A percentile compares a stretch with the other conserved stretches of the same genome.
These are phyloP conservation scores for Erysimum pusillum DNA, from an alignment of 441 rosid species.

Conservation along the genomic window DNA sequence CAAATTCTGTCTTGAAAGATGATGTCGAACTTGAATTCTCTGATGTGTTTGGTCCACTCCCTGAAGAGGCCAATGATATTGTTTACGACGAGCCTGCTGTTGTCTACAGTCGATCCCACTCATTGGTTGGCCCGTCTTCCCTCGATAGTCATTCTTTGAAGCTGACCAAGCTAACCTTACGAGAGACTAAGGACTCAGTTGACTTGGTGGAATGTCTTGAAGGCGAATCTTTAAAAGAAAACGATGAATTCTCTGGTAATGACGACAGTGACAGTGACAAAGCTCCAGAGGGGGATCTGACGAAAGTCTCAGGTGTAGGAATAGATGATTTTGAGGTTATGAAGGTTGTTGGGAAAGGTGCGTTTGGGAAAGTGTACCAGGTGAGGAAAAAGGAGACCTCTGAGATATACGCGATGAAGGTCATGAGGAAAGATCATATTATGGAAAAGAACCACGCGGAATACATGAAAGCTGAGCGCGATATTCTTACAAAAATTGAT, in stretches of 20 bases:
- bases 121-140: slow-evolving; percentile 85
- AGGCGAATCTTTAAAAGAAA: slow-evolving; percentile 50
- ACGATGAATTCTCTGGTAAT: slow-evolving; percentile 50
- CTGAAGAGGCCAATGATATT: slow-evolving; percentile 61
- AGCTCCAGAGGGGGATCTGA: slow-evolving; percentile 42
- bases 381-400: slow-evolving; percentile 85
- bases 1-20: slow-evolving; percentile 58
- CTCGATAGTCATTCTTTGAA: slow-evolving; percentile 65
- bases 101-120: slow-evolving; percentile 82
- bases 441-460: slow-evolving; percentile 93
- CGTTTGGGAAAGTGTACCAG: slow-evolving; percentile 93
- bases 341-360: slow-evolving; percentile 96
- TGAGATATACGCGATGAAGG: slow-evolving; percentile 96
- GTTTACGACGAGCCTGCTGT: slow-evolving; percentile 76
- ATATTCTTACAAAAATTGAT: slow-evolving; percentile 79
- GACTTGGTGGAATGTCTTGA: slow-evolving; percentile 58
- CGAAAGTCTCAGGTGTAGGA: slow-evolving; percentile 55
- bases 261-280: slow-evolving; percentile 48
- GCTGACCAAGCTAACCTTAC: slow-evolving; percentile 68
- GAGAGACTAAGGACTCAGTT: slow-evolving; percentile 60
- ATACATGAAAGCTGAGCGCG: slow-evolving; percentile 96
- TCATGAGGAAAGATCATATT: slow-evolving; percentile 93
- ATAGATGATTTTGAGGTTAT: slow-evolving; percentile 88
- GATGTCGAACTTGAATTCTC: slow-evolving; percentile 85
- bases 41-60: slow-evolving; percentile 88